Evolutionary conservation across 2,329 filamentous ascomycete genomes (phyloP), one percentile per base, ranked within the genome.

Genomic region (Beauveria rudraprayagi): DNA sequence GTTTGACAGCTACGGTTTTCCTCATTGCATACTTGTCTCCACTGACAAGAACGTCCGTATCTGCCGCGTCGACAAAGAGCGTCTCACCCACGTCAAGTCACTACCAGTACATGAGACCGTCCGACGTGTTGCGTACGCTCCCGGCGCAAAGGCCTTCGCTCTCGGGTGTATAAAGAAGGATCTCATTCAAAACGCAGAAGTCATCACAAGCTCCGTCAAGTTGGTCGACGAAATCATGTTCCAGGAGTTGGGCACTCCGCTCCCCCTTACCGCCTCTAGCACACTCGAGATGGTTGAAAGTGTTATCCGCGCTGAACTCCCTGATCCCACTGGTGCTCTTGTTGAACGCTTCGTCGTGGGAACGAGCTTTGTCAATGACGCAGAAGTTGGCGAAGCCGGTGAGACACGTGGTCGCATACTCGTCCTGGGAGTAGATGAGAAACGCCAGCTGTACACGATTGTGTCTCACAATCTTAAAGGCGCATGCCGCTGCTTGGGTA

Each of bases 151-250:
- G 69, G 87, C 88, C 0, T 97, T 97, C 71, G 93, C 89, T 1
- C 80, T 97, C 3, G 93, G 92, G 1, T 94, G 90, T 30, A 90
- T 97, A 63, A 86, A 87, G 64, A 85, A 92, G 17, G 85, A 88
- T 57, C 75, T 97, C 1, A 75, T 81, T 11, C 76, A 84, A 9
- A 89, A 89, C 16, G 85, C 86, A 65, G 94, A 99, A 72, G 74
- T 87, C 3, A 81, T 96, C 14, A 83, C 84, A 10, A 93, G 90
- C 67, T 86, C 87, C n/a, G 90, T 99, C 69, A 88, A 88, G 68
- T 82, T 99, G 1, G 92, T 95, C 1, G 93, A 99, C 67, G 94
- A 97, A 69, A 85, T 97, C 40, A 78, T 91, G 19, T 96, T 97
- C 72, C 85, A 89, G 63, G 83, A 88, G 56, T 79, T 97, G 0